Evolutionary conservation across 495 filamentous ascomycete genomes (phyloP), one percentile per base, ranked within the genome.

Genomic region (Aspergillus steynii): DNA sequence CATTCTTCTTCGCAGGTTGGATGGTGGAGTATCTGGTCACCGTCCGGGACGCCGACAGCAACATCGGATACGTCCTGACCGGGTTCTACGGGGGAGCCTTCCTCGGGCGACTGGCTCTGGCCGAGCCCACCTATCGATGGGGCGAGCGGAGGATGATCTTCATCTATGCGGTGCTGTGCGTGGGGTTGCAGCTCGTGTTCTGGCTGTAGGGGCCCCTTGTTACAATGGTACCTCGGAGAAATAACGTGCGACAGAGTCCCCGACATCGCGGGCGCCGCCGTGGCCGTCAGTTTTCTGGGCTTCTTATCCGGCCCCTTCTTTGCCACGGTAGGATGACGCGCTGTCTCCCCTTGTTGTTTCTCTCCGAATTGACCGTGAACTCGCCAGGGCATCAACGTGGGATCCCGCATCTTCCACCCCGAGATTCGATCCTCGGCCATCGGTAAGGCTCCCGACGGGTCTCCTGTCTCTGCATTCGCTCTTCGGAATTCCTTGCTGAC

Each of bases 251-350:
- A 15, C 1, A 74, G 71, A 5, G 72, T 74, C 0, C 72, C 72
- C 2, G 66, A 73, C 29, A 74, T 74, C 34, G 71, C 71, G 34
- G 69, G 68, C 14, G 70, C 72, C 53, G 70, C 72, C 42, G 70
- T 73, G 7, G 70, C 72, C 5, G 67, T 73, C 61, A 73, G 70
- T 51, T 47, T 74, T 8, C 50, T 72, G 26, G 72, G 70, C 1
- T 67, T 73, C 54, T 74, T 74, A 50, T 71, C 70, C 0, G 72
- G 72, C 0, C 72, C 72, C 4, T 73, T 74, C 58, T 74, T 74
- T 26, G 70, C 70, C 28, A 73, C 72, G n/a, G 72, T 74, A 53
- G 46, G 64, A 10, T 42, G 37, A 15, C 37, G 10, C 37, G 10
- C 37, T 42, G 9, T 14, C 34, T 2, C 34, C 34, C 34, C 34